A percentile compares a stretch with the other conserved stretches of the same genome.
These are phyloP conservation scores for Tolypocladium ophioglossoides DNA, from an alignment of 2,329 filamentous ascomycete species.

Conservation along the genomic window DNA sequence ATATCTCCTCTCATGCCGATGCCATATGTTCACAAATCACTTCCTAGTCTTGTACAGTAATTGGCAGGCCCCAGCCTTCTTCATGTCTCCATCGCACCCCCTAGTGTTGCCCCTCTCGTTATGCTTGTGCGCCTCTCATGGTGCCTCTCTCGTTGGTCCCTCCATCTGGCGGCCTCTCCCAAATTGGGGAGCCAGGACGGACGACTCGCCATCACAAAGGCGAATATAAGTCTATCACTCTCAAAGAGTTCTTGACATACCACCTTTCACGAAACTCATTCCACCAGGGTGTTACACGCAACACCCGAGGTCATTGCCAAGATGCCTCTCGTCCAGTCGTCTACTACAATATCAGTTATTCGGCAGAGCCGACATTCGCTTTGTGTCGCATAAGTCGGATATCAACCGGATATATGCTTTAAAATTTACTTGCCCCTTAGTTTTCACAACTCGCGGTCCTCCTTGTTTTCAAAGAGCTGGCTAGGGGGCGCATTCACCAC, in stretches of 20 bases:
- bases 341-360: not conserved
- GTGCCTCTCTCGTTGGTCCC: not conserved
- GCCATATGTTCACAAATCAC: not conserved
- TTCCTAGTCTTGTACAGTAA: not conserved
- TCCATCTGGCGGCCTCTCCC: not conserved
- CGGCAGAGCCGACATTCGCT: not conserved
- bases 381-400: not conserved
- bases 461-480: constrained; percentile 11
- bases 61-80: not conserved
- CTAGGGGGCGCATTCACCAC: constrained; percentile 49
- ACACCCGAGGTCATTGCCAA: not conserved
- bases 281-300: not conserved
- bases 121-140: no score
- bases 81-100: not conserved
- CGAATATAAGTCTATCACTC: not conserved
- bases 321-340: not conserved
- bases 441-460: constrained; percentile 25
- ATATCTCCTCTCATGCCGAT: not conserved
- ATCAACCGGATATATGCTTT: not conserved
- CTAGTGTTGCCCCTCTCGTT: not conserved
- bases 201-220: not conserved
- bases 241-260: not conserved
- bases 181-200: not conserved
- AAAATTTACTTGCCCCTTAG: not conserved
- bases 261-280: not conserved